Evolutionary conservation across 306 rosid genomes (phyloP), one percentile per base, ranked within the genome.

Genomic region (Rosa chinensis): DNA sequence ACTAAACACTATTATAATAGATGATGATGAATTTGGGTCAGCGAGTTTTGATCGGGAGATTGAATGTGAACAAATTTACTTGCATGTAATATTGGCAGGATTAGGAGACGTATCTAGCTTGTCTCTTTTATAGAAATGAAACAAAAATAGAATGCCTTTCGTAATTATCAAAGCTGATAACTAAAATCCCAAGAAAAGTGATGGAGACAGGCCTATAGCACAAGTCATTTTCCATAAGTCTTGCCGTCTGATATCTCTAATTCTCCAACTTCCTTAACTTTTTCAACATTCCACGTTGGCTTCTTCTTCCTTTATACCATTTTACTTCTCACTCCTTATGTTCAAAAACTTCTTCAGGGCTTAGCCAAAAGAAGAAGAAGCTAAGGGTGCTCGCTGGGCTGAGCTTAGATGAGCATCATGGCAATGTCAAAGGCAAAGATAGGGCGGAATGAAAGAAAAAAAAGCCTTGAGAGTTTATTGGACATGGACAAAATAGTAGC

Each of bases 401-500:
- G 28, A 11, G 5, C 49, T 21, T 3, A 6, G 63, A 4, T 50
- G 28, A 79, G 73, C 64, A 52, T 77, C 80, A 80, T 74, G 35
- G 47, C 66, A 72, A 88, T 92, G 94, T 81, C 87, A 4, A 79
- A 79, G 93, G 81, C 87, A 16, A 79, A 79, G 77, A 10, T 20
- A 6, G 88, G 89, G n/a, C 73, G 64, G 71, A 37, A n/a, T n/a
- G 80, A 17, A n/a, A 28, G 53, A 40, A 88, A 85, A 12, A 86
- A 78, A 77, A 92, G 83, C 82, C 84, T 94, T 0, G 97, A 92
- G 92, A 89, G 62, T 64, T 87, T 92, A 10, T 39, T 92, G 58
- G 87, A 85, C 85, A 42, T 78, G 28, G 92, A 84, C 76, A 85
- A 86, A 78, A 79, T 87, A 62, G 83, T 78, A 18, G 70, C 77